Evolutionary conservation across 2,329 filamentous ascomycete genomes (phyloP).

Genomic region (Aspergillus tubingensis): DNA sequence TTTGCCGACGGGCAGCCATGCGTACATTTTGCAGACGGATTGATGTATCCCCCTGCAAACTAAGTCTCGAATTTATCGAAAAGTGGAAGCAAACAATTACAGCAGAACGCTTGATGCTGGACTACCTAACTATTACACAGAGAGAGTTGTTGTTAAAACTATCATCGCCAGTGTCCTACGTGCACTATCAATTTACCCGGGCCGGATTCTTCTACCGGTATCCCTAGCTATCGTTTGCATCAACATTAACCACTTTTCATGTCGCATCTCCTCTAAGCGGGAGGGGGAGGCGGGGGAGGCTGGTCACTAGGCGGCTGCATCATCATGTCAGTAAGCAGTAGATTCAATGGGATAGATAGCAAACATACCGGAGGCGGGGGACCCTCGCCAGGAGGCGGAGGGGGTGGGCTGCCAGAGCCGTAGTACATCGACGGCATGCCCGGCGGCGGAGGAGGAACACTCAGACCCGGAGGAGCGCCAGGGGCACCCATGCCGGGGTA

Average conservation of each 20-base stretch:
- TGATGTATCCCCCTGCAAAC: not conserved
- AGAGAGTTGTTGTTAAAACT: not conserved
- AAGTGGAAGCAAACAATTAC: not conserved
- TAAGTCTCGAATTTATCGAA: not conserved
- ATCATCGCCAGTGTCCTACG: not conserved
- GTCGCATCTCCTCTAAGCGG: conserved; percentile 28
- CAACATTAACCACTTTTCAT: not conserved
- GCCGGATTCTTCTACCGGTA: not conserved
- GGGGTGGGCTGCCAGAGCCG: conserved; percentile 41
- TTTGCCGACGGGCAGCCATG: not conserved
- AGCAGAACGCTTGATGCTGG: not conserved
- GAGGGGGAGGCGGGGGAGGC: conserved; percentile 64
- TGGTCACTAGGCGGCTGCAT: conserved; percentile 54
- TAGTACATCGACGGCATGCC: conserved; percentile 47
- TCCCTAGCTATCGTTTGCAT: not conserved
- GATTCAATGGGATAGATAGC: not conserved
- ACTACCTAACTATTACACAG: not conserved
- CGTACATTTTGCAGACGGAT: not conserved
- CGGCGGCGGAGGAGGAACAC: conserved; percentile 47
- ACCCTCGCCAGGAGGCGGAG: conserved; percentile 45
- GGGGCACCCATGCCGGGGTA: conserved; percentile 55
- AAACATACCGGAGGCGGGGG: conserved; percentile 45
- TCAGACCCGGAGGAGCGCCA: conserved; percentile 52
- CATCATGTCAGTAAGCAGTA: not conserved
- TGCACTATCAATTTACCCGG: not conserved